Base-by-base conservation (phyloP, 306 rosid species). In the Fragaria nilgerrensis region DNA sequence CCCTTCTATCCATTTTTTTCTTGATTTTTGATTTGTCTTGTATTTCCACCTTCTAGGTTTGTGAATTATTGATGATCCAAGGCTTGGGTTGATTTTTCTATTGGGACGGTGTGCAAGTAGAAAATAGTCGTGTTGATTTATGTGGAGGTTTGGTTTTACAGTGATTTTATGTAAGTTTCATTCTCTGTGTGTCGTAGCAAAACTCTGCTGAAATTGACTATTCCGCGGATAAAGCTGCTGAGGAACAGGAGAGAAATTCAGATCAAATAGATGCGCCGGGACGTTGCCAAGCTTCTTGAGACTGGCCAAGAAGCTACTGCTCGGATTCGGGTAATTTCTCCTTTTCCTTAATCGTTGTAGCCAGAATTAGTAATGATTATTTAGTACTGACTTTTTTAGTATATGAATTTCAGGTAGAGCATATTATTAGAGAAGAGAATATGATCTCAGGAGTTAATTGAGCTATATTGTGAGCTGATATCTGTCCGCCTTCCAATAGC, bases 281-380 rank as follows among this genome's bases (percentile, higher is more conserved):
- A n/a, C n/a, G n/a, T n/a, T n/a, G n/a, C n/a, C n/a, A n/a, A n/a
- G n/a, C n/a, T n/a, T n/a, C n/a, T n/a, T n/a, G n/a, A n/a, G n/a
- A 92, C 97, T 72, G 97, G 98, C 64, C 98, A 95, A 83, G 97
- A 95, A 85, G 98, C 98, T 82, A 95, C 98, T 2, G 98, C 98
- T 81, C 94, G 97, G 8, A 90, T 95, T 58, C 86, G 98, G 88
- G 97, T 95, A 88, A 47, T 32, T n/a, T 23, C 20, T 59, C 29
- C 29, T 27, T 27, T 27, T 27, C 29, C 29, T 27, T 27, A 27
- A 27, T 27, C 29, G 29, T 27, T 27, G 29, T 27, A 27, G 29
- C 29, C 29, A 27, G 29, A 27, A n/a, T n/a, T n/a, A n/a, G n/a
- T n/a, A n/a, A n/a, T n/a, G n/a, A 27, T 63, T 44, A 15, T 39